Conservation (phyloP, 495 filamentous ascomycete genomes). For the Talaromyces trachyspermus region DNA sequence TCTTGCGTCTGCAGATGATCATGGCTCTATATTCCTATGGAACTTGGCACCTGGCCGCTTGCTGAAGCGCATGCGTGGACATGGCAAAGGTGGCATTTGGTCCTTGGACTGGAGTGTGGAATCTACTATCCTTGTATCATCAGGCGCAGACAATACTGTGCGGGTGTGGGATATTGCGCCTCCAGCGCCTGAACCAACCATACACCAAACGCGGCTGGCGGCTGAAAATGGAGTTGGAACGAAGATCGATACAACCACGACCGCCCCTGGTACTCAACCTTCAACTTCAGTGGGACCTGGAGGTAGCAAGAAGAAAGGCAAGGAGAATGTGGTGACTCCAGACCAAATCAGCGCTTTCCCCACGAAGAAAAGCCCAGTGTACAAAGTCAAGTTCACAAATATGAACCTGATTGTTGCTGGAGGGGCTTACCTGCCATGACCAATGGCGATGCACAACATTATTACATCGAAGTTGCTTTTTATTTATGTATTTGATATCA, state of each 20-base stretch:
- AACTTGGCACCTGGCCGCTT: constrained; percentile 74
- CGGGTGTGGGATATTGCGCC: constrained; percentile 86
- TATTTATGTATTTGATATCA: background rate
- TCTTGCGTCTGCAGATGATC: constrained; percentile 78
- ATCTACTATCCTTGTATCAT: constrained; percentile 77
- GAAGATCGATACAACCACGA: constrained; percentile 41
- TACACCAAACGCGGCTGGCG: constrained; percentile 48
- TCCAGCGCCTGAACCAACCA: constrained; percentile 44
- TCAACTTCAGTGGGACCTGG: constrained; percentile 36
- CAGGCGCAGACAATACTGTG: constrained; percentile 86
- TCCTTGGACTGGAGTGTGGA: constrained; percentile 87
- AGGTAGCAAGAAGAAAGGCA: constrained; percentile 71
- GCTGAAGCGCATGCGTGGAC: constrained; percentile 87
- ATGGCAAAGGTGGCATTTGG: constrained; percentile 90
- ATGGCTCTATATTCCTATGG: constrained; percentile 87
- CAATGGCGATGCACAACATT: background rate
- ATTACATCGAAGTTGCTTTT: background rate
- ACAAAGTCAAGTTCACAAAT: constrained; percentile 85
- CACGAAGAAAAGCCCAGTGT: constrained; percentile 91
- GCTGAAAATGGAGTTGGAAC: constrained; percentile 46
- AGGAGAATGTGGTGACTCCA: constrained; percentile 81
- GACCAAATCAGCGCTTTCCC: constrained; percentile 91
- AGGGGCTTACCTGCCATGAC: constrained; percentile 69
- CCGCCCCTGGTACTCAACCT: constrained; percentile 27
- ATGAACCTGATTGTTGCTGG: constrained; percentile 89